Evolutionary conservation across 2,329 filamentous ascomycete species (phyloP).

Genomic region (Verticillium nonalfalfae): DNA sequence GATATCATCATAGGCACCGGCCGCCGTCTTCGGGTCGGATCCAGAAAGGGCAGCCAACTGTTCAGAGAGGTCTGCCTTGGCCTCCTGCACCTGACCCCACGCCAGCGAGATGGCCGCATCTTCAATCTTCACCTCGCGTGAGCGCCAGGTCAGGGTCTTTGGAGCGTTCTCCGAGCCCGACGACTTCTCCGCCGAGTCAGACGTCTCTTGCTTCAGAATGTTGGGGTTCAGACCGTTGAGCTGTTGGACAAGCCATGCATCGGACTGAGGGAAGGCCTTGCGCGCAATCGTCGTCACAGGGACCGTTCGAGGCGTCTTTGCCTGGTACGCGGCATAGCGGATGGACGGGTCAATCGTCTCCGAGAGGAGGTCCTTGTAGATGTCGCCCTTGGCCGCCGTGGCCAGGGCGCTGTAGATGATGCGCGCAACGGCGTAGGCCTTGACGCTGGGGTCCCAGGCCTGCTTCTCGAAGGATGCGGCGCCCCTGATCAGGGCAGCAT

Average conservation of each 20-base stretch:
- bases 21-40: constrained; percentile 57
- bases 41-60: constrained; percentile 36
- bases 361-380: constrained; percentile 79
- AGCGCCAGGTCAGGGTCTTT: constrained; percentile 78
- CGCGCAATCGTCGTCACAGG: constrained; percentile 74
- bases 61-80: constrained; percentile 41
- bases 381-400: constrained; percentile 60
- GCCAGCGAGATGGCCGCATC: constrained; percentile 88
- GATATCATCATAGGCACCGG: constrained; percentile 84
- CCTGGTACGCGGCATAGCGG: constrained; percentile 88
- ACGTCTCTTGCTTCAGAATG: constrained; percentile 52
- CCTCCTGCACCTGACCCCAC: constrained; percentile 60
- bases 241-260: constrained; percentile 54
- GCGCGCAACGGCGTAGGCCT: constrained; percentile 67
- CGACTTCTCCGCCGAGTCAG: constrained; percentile 37
- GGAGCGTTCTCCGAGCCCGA: constrained; percentile 48
- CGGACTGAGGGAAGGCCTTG: constrained; percentile 66
- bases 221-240: constrained; percentile 66
- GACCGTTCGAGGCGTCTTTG: constrained; percentile 78
- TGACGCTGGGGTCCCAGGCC: constrained; percentile 73
- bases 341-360: constrained; percentile 89
- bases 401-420: constrained; percentile 78
- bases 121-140: constrained; percentile 78
- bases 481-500: constrained; percentile 70
- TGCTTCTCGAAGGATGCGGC: constrained; percentile 81